Evolutionary conservation across 371 early-diverging fungal species (phyloP), one percentile per base, ranked within the genome.

Genomic region (Mortierella sp.): DNA sequence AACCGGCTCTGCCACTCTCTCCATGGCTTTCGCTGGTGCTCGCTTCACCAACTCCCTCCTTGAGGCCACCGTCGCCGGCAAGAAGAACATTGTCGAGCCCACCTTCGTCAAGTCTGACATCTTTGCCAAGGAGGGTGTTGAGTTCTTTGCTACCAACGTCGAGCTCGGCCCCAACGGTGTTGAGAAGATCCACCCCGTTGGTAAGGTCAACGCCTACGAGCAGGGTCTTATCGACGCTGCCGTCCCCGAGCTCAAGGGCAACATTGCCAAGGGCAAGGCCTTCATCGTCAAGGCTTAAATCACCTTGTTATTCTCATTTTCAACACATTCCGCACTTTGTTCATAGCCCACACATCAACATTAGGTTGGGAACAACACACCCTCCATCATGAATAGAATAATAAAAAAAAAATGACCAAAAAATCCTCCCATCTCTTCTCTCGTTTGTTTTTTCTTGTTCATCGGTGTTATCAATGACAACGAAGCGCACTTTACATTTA

Each of bases 21-120:
- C 98, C 80, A 99, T 99, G 99, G 99, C 99, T 41, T 98, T 92
- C 82, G 99, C 99, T 78, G 99, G 98, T 84, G 97, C 98, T 41
- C 96, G 97, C 83, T 98, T 99, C 91, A 96, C 97, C 85, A 95
- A 95, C 93, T 94, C 97, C 51, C 93, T 99, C 75, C 91, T 99
- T 77, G 95, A 96, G 72, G 99, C 98, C 82, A 89, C 92, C 76
- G 95, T 96, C 58, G 92, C 91, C 83, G 95, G 97, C 82, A 95
- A 96, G 93, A 93, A 95, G 90, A 96, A 95, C 81, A 90, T 99
- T 82, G 92, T 95, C 75, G 99, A 99, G 90, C 97, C 98, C 90
- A 95, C 99, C 46, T 99, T 94, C 83, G 96, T 99, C 88, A 89
- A 97, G 91, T 95, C 95, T 49, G 94, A 95, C 75, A 90, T 96